These are phyloP conservation scores for Vairimorpha necatrix DNA, from an alignment of 371 early-diverging fungal genomes.

Conservation along the genomic window DNA sequence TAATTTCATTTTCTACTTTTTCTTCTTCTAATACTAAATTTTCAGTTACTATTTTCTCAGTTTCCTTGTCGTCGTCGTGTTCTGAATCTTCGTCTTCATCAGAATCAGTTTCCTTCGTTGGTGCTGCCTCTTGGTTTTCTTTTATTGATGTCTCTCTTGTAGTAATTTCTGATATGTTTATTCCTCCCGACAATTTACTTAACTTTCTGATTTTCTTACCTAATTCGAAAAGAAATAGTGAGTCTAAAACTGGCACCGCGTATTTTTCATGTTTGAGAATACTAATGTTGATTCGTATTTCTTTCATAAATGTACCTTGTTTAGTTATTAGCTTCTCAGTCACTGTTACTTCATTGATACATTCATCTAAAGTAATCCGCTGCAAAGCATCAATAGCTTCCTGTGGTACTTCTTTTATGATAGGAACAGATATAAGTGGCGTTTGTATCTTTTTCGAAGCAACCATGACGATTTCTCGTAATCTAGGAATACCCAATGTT, in stretches of 20 bases:
- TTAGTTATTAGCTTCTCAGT: constrained; percentile 43
- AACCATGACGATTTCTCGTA: constrained; percentile 97
- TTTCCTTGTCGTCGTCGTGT: constrained; percentile 13
- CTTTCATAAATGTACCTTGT: constrained; percentile 31
- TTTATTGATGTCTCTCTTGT: background rate
- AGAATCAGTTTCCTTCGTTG: constrained; percentile 12
- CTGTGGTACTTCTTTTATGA: constrained; percentile 63
- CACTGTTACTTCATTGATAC: constrained; percentile 36
- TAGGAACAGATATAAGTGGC: constrained; percentile 80
- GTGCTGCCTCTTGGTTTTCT: constrained; percentile 15
- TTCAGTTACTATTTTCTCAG: constrained; percentile 27
- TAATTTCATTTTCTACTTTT: constrained; percentile 23
- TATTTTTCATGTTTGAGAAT: constrained; percentile 20
- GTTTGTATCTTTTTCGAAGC: constrained; percentile 86
- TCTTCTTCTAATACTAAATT: constrained; percentile 24
- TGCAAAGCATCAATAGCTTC: constrained; percentile 23
- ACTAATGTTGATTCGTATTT: constrained; percentile 37
- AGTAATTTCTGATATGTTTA: constrained; percentile 17
- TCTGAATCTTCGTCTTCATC: constrained; percentile 33
- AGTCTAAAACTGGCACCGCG: constrained; percentile 24
- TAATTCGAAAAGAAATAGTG: constrained; percentile 50
- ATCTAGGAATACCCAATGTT: constrained; percentile 97
- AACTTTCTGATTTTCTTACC: constrained; percentile 49
- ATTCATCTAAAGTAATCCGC: constrained; percentile 38
- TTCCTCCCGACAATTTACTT: constrained; percentile 6